These are phyloP conservation scores for Plasmodium reichenowi DNA, from an alignment of 169 alveolate species.

Conservation along the genomic window DNA sequence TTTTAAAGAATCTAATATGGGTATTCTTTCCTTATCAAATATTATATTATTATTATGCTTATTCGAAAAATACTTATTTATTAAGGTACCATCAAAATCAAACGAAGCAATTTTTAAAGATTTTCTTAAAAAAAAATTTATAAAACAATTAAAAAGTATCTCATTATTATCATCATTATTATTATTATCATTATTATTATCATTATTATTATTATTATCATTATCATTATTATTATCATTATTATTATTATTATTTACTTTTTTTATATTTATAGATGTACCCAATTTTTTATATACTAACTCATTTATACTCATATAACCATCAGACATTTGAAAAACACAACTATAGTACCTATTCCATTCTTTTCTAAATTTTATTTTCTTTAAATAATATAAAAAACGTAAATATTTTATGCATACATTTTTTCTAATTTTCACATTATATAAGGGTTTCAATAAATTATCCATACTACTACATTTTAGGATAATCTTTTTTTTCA, in stretches of 20 bases:
- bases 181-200: neutral
- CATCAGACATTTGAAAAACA: conserved; percentile 14
- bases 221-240: no score
- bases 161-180: conserved; percentile 10
- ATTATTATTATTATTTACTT: no score
- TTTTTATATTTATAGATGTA: no score
- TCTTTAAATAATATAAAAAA: conserved; percentile 36
- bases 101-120: conserved; percentile 42
- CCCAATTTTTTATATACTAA: neutral
- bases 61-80: neutral
- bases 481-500: no score
- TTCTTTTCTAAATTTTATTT: neutral
- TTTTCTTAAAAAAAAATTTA: conserved; percentile 18
- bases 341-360: conserved; percentile 60
- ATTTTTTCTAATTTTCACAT: neutral
- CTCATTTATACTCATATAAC: neutral
- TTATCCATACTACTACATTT: neutral
- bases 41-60: conserved; percentile 29
- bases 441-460: neutral
- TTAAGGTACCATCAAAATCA: conserved; percentile 60
- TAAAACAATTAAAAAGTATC: neutral
- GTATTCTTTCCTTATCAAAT: neutral
- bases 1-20: neutral
- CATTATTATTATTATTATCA: no score
- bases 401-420: conserved; percentile 42